Base-by-base conservation (phyloP, 2,329 filamentous ascomycete species). In the Penicillium rolfsii region DNA sequence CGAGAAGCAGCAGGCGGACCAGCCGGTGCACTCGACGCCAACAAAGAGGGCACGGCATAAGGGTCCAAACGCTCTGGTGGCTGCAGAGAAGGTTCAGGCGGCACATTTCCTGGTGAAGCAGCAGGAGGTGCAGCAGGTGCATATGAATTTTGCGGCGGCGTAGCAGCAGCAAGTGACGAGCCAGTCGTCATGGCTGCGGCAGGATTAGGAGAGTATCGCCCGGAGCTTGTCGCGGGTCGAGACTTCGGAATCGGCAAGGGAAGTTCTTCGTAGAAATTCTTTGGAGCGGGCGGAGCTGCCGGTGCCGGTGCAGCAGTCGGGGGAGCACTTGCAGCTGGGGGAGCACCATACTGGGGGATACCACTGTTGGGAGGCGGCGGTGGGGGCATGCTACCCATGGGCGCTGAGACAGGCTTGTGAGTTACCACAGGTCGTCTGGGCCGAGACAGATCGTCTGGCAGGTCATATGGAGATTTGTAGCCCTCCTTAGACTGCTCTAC, bases 401-500 rank as follows among this genome's bases (percentile, higher is more conserved):
- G 71, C 52, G 78, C 73, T 59, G 80, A 79, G 5, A 81, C 79
- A 46, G 84, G 77, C 56, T 85, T 85, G 60, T 86, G 85, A 69
- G 84, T 82, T 70, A 84, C 87, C 5, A 81, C 75, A 55, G 89
- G 82, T 80, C 90, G 89, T 74, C 87, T 83, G 70, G 89, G 78
- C 28, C 76, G 75, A 28, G 83, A 85, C 33, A 99, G 85, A 57
- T 97, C 94, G 77, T 95, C 91, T 4, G 95, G 95, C 22, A 99
- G 82, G 78, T 99, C 96, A 70, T 97, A 99, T 0, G 95, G 95
- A 22, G 94, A 98, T 52, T 89, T 85, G 74, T 99, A 99, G 7
- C 94, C 93, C 58, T 91, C 91, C 77, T 96, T 98, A 3, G 91
- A 82, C 76, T 96, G 96, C 75, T 94, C 90, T 5, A 86, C 91